Base-by-base conservation (phyloP, 1,284 basidiomycete species). In the Mixia osmundae region DNA sequence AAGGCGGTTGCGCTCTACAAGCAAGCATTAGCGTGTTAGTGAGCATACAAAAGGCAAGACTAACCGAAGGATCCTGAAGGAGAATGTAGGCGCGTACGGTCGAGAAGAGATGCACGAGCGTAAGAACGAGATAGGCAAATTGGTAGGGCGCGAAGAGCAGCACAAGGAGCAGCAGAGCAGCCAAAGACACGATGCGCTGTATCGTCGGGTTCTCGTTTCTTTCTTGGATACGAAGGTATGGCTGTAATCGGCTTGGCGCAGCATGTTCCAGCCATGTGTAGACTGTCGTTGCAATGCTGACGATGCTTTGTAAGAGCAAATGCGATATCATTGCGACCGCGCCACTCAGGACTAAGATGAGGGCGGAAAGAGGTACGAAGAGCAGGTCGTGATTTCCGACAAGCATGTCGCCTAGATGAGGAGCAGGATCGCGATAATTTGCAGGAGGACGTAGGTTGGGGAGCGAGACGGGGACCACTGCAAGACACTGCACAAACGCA, bases 91-190 rank as follows among this genome's bases (percentile, higher is more conserved):
- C 40, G 4, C 52, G 50, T 2, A 55, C 35, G 10, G 54, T 53
- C 24, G 50, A 52, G 30, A 50, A 37, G 31, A 80, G 58, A 43
- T 85, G 76, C 27, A 80, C 67, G 11, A 75, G 45, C 65, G 75
- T 80, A 44, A 72, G 71, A 24, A 76, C 70, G 11, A 89, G 64
- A 53, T 77, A 83, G 2, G 75, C 79, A 22, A 87, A 76, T 55
- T 91, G 83, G 66, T 79, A 82, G 0, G 87, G 85, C 15, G 89
- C 62, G 39, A 79, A 58, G 20, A 80, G 47, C 43, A 72, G 66
- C 28, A 83, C 71, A 10, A 73, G 57, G 9, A 67, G 42, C 30
- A 72, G 62, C n/a, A 85, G 61, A 11, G 72, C 35, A 4, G 49
- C 48, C 51, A 78, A 66, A 1, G 74, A 76, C 5, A 70, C 30